A percentile compares a stretch with the other conserved stretches of the same genome.
phyloP scores from a whole-genome alignment of 306 rosid genomes.

The Glycine soja region DNA sequence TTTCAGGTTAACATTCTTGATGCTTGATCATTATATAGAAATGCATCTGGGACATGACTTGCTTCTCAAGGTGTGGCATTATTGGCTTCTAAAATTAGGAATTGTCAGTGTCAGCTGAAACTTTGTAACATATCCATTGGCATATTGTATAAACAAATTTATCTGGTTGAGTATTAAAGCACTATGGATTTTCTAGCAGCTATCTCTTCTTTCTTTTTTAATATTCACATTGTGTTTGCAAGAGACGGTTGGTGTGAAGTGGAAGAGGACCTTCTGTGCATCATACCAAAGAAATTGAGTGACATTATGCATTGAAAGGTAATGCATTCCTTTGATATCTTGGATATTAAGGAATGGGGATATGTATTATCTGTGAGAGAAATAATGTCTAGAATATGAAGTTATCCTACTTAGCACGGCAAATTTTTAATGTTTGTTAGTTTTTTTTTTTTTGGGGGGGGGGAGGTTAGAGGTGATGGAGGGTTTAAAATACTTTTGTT shows the following conservation, averaged over 20 bases:
- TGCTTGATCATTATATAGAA: constrained; percentile 62
- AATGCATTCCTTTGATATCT: constrained; percentile 64
- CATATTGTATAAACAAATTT: constrained; percentile 76
- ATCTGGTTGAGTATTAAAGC: constrained; percentile 61
- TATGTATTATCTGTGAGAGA: constrained; percentile 51
- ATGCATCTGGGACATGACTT: constrained; percentile 59
- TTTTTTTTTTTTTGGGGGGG: background rate
- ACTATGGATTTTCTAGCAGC: constrained; percentile 53
- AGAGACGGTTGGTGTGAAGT: constrained; percentile 96
- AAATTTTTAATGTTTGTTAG: constrained; percentile 7
- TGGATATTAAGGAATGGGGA: constrained; percentile 54
- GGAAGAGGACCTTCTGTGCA: constrained; percentile 80
- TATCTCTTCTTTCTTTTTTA: constrained; percentile 64
- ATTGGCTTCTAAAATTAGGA: constrained; percentile 52
- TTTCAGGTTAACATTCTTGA: constrained; percentile 84
- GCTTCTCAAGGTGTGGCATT: constrained; percentile 71
- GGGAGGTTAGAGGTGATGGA: background rate
- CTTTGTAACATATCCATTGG: constrained; percentile 86
- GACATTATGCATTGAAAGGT: constrained; percentile 68
- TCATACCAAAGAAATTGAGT: constrained; percentile 82
- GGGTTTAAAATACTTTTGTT: background rate
- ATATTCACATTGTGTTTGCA: constrained; percentile 96
- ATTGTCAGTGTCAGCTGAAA: constrained; percentile 74
- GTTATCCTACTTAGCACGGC: constrained; percentile 30
- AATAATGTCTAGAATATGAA: constrained; percentile 34